Base-by-base conservation (phyloP, 2,329 filamentous ascomycete species). In the Neopestalotiopsis clavispora region DNA sequence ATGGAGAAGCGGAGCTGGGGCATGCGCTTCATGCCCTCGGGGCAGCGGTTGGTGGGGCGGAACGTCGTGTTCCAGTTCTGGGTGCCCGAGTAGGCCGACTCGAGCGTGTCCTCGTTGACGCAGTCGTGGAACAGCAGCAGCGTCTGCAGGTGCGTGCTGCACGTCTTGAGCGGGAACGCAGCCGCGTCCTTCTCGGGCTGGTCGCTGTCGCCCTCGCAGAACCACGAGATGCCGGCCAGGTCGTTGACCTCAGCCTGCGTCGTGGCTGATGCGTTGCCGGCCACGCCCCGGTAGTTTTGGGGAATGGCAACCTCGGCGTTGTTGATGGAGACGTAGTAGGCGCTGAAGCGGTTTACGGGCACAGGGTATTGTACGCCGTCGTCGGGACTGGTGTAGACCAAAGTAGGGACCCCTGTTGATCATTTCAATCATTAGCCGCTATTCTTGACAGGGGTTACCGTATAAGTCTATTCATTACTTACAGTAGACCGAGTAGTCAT, bases 151-250 rank as follows among this genome's bases (percentile, higher is more conserved):
- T 12, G 92, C 89, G 65, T 87, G 85, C 72, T 86, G 10, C 90
- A 92, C 0, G 91, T 91, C 66, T 89, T 89, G 70, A 92, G 91
- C 34, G 91, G 91, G 75, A 92, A 90, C 23, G 90, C 91, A 75
- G 93, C 93, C 9, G 89, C 90, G 28, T 92, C 85, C 2, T 90
- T 90, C 77, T 63, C 68, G 9, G 66, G 60, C 40, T 67, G 69
- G 67, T 70, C 69, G 49, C 63, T 42, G 68, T 72, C 71, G 42
- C 67, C 69, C 69, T 74, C 72, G 67, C 72, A 74, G 63, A 74
- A 71, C 72, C 72, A 76, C 32, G 70, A 58, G 68, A 73, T 69
- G 66, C 72, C 69, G 38, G 75, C 73, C 23, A 72, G 70, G 34
- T 70, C 67, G 17, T 70, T 67, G 65, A 73, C 69, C 2, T 68